These are phyloP conservation scores for Chytriomyces confervae DNA, from an alignment of 192 early-diverging fungal species.

Conservation along the genomic window DNA sequence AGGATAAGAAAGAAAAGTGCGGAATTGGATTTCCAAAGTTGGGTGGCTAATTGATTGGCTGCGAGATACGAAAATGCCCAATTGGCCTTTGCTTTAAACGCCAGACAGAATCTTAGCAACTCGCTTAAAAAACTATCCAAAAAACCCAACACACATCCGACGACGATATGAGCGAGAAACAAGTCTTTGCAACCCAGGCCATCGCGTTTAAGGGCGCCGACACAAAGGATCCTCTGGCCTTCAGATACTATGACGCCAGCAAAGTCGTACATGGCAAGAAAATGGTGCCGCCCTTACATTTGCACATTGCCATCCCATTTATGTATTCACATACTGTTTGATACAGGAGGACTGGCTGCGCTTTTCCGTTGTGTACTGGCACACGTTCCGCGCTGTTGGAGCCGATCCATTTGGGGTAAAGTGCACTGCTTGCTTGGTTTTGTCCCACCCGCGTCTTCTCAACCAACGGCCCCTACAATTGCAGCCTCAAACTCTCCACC, in stretches of 20 bases:
- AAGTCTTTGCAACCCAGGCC: slow-evolving; percentile 21
- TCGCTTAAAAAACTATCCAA: background rate
- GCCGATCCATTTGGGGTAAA: slow-evolving; percentile 47
- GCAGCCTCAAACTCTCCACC: slow-evolving; percentile 31
- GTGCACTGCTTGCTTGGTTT: background rate
- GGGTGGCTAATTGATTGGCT: too few species aligned
- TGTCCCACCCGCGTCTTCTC: background rate
- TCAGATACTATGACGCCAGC: slow-evolving; percentile 42
- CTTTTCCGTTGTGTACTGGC: slow-evolving; percentile 43
- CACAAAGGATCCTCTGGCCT: slow-evolving; percentile 38
- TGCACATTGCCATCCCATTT: background rate
- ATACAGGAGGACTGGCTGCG: slow-evolving; percentile 39
- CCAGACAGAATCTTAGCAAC: too few species aligned
- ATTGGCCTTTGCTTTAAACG: too few species aligned
- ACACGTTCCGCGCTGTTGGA: slow-evolving; percentile 42
- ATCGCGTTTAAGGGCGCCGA: slow-evolving; percentile 28
- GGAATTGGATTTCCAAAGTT: too few species aligned
- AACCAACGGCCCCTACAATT: background rate
- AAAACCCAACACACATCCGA: background rate
- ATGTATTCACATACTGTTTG: background rate
- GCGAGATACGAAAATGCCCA: too few species aligned
- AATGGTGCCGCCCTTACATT: slow-evolving; percentile 19
- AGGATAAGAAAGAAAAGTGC: too few species aligned
- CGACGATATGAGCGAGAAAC: slow-evolving; percentile 1
- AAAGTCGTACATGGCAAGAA: slow-evolving; percentile 44